A percentile compares a stretch with the other conserved stretches of the same genome.
These are phyloP conservation scores for Odontarrhena argentea DNA, from an alignment of 345 rosid species.

Conservation along the genomic window DNA sequence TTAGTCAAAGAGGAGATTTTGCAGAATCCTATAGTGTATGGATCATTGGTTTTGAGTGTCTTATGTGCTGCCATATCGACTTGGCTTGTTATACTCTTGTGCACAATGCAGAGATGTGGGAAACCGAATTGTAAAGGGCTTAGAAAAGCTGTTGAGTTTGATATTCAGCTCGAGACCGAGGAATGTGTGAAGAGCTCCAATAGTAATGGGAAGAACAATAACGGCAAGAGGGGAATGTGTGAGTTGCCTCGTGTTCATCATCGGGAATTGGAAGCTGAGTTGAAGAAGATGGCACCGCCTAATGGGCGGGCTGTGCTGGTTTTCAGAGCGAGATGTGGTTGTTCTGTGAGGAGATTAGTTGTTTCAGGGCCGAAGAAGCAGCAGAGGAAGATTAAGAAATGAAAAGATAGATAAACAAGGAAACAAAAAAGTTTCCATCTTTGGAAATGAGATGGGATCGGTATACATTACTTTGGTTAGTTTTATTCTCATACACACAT, in stretches of 20 bases:
- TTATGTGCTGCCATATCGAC: conserved; percentile 63
- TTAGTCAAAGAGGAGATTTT: conserved; percentile 63
- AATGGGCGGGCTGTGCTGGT: conserved; percentile 74
- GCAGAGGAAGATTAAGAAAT: conserved; percentile 75
- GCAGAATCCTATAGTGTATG: conserved; percentile 68
- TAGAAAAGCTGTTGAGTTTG: conserved; percentile 82
- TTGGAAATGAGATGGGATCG: conserved; percentile 30
- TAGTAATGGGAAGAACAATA: conserved; percentile 36
- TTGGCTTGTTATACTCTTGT: conserved; percentile 59
- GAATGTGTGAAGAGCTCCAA: conserved; percentile 71
- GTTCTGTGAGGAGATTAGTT: conserved; percentile 82
- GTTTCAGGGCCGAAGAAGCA: conserved; percentile 77
- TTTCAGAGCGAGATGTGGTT: conserved; percentile 76
- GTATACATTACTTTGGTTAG: conserved; percentile 28
- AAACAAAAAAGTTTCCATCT: conserved; percentile 1
- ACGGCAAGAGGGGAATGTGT: conserved; percentile 47
- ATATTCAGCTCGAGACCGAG: conserved; percentile 91
- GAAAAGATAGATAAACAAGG: conserved; percentile 31
- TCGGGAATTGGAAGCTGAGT: conserved; percentile 69
- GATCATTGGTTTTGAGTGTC: conserved; percentile 66
- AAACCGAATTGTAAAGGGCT: conserved; percentile 83
- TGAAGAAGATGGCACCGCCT: conserved; percentile 84
- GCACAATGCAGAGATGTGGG: conserved; percentile 70
- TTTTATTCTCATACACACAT: conserved; percentile 21
- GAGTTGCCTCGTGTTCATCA: conserved; percentile 72